Base-by-base conservation (phyloP, 2,329 filamentous ascomycete species). In the Xylaria sp. region DNA sequence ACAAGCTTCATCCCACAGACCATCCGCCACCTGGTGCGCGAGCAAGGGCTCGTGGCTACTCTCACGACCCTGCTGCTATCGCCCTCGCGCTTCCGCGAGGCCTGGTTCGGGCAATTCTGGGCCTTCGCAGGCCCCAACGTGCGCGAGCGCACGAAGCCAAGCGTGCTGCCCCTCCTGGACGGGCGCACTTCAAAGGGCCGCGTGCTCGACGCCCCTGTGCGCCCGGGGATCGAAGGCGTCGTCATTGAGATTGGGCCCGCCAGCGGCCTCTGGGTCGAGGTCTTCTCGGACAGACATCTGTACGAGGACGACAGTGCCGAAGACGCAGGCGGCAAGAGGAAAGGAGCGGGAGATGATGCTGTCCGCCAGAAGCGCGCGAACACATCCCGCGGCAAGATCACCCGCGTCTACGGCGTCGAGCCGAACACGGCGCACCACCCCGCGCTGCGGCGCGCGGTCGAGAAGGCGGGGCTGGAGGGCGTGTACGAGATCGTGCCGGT, bases 101-200 rank as follows among this genome's bases (percentile, higher is more conserved):
- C 79, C 69, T 90, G 89, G 86, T 92, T 92, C 78, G 83, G 83
- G 61, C 78, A 79, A 48, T 90, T 92, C 79, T 92, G 89, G 89
- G 78, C 78, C 39, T 81, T 75, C 62, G 82, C 83, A 53, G 88
- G 88, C 0, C 87, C 89, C 0, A 68, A 77, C 3, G 81, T 87
- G 3, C 84, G 85, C 65, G 69, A 78, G n/a, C 74, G 70, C 48
- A 82, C 79, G 19, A 81, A 80, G 42, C 73, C 73, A 0, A 78
- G 78, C 32, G 85, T 91, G 2, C 75, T 85, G 9, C 86, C 89
- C 0, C 79, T 90, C 1, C 81, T 90, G 1, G 81, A 86, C 65
- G 86, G 86, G 12, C 81, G 82, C 34, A 79, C 84, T 4, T 64
- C 64, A 11, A 71, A 72, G 14, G 86, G 85, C 5, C 67, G 54